Evolutionary conservation across 106 monocot species (phyloP), one percentile per base, ranked within the genome.

Genomic region (Phalaenopsis aphrodite): DNA sequence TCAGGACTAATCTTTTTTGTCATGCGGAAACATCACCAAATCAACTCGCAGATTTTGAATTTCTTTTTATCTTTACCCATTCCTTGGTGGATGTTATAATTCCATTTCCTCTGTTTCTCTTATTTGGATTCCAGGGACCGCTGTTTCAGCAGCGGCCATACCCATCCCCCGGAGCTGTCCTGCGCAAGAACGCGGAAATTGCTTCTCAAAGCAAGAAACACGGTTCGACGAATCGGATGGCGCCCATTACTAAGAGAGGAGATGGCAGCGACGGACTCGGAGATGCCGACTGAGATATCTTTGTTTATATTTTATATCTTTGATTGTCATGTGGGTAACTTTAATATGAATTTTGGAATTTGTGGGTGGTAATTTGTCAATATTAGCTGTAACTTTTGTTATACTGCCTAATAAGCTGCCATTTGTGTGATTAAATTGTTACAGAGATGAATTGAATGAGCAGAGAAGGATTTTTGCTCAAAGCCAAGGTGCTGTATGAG

Each of bases 251-350:
- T 5, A 98, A 98, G 82, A 92, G 98, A 88, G 94, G 98, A 8
- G 98, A 98, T 72, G 98, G 98, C 2, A 92, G 92, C 64, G 98
- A 98, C 81, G 98, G 98, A 11, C 94, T 98, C 71, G 98, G 98
- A 0, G 98, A 98, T 65, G 98, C 98, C 24, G 98, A 98, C 80
- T 98, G 65, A 91, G 65, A 56, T 81, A 10, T 80, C 47, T 19
- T 71, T 41, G 30, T 30, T 30, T 30, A 30, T 30, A 30, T 30
- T 30, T 30, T 30, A 30, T 30, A 30, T 30, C 9, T 9, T 48
- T 48, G 48, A 0, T 48, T 48, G 48, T 48, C 48, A 48, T 48
- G 48, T 48, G 48, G 48, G 7, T 48, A 7, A 7, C 1, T 0
- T 5, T 6, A 4, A 2, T 0, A 21, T 61, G 61, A 61, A 6